Evolutionary conservation across 768 basidiomycete species (phyloP).

Genomic region (Lactarius evosmus): DNA sequence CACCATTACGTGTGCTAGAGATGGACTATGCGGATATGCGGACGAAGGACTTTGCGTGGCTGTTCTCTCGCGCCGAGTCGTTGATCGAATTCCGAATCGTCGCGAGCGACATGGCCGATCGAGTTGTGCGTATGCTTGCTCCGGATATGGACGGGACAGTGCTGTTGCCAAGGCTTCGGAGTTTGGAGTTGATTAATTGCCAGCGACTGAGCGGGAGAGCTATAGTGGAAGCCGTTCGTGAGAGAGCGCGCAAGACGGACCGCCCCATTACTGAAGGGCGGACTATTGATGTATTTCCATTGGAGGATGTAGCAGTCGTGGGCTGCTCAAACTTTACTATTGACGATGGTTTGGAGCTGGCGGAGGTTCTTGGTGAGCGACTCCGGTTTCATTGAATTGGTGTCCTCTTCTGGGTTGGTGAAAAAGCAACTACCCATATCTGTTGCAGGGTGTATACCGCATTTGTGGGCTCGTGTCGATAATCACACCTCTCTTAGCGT

Average conservation of each 20-base stretch:
- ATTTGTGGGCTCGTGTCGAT: background rate
- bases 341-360: constrained; percentile 31
- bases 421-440: background rate
- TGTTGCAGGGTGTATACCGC: background rate
- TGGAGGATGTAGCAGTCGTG: constrained; percentile 34
- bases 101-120: constrained; percentile 79
- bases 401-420: background rate
- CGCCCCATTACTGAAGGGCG: constrained; percentile 24
- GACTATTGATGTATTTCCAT: constrained; percentile 21
- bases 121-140: constrained; percentile 57
- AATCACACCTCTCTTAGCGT: background rate
- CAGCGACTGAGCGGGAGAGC: constrained; percentile 59
- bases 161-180: constrained; percentile 53
- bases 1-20: constrained; percentile 61
- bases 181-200: constrained; percentile 57
- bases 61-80: constrained; percentile 52
- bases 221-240: constrained; percentile 49
- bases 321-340: constrained; percentile 33
- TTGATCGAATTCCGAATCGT: constrained; percentile 69
- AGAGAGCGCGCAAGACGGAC: constrained; percentile 46
- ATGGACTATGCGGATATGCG: constrained; percentile 85
- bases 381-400: constrained; percentile 22
- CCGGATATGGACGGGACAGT: constrained; percentile 39
- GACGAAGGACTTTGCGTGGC: constrained; percentile 73
- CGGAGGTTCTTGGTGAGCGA: constrained; percentile 31